phyloP scores from a whole-genome alignment of 1,284 basidiomycete species.

The Mycena citricolor region DNA sequence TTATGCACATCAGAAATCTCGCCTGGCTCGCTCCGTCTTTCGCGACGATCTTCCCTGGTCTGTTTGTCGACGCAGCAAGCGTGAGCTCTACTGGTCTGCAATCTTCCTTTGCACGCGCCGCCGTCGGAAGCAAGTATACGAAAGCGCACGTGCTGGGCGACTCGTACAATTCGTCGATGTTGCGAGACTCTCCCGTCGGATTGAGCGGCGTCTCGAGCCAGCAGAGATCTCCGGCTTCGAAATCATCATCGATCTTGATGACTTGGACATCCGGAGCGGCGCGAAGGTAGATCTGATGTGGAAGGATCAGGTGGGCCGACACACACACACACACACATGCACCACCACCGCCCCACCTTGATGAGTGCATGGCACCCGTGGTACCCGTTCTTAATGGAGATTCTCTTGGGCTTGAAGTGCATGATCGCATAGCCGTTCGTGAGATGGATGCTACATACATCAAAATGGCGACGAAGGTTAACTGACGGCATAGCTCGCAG shows the following conservation, averaged over 20 bases:
- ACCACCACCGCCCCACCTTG: conserved; percentile 29
- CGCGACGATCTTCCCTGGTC: conserved; percentile 19
- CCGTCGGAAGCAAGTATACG: conserved; percentile 45
- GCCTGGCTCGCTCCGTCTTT: conserved; percentile 12
- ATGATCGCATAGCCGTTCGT: conserved; percentile 72
- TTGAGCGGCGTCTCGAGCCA: conserved; percentile 93
- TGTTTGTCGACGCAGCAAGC: conserved; percentile 51
- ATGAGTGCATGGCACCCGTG: conserved; percentile 75
- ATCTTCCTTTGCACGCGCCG: conserved; percentile 31
- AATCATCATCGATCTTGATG: conserved; percentile 78
- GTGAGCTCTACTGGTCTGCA: no score
- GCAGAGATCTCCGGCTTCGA: conserved; percentile 70
- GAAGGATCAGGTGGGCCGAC: no score
- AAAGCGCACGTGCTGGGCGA: conserved; percentile 64
- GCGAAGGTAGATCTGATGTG: conserved; percentile 52
- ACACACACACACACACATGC: no score
- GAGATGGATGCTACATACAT: not conserved
- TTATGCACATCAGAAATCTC: conserved; percentile 15
- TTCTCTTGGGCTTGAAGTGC: conserved; percentile 70
- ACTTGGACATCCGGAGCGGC: conserved; percentile 53
- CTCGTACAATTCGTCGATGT: no score
- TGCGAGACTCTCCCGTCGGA: conserved; percentile 86
- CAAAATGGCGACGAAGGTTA: not conserved
- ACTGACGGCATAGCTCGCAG: conserved; percentile 68
- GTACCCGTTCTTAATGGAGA: conserved; percentile 83